These are phyloP conservation scores for Fusarium xylarioides DNA, from an alignment of 2,329 filamentous ascomycete species.

Conservation along the genomic window DNA sequence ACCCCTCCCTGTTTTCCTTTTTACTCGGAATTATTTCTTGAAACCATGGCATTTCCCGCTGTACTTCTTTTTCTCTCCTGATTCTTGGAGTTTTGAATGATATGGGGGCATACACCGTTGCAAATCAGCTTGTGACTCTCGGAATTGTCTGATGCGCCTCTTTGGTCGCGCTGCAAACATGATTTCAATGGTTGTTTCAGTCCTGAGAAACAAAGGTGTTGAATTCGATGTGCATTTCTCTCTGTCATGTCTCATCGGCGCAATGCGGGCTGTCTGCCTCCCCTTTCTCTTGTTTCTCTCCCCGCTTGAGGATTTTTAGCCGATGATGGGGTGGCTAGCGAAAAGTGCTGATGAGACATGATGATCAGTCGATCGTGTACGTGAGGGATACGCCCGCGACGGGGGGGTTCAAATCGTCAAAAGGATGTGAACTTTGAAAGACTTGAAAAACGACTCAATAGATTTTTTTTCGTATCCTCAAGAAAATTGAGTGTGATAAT, in stretches of 20 bases:
- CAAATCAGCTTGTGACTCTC: neutral
- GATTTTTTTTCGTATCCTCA: constrained; percentile 37
- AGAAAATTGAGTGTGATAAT: neutral
- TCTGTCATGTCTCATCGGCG: neutral
- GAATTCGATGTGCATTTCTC: neutral
- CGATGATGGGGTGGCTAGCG: neutral
- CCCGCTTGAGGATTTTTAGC: neutral
- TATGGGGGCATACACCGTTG: neutral
- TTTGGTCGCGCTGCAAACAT: constrained; percentile 1
- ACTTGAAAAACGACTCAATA: constrained; percentile 41
- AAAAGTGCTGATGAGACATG: constrained; percentile 5
- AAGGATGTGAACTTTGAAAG: constrained; percentile 29
- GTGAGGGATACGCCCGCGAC: neutral
- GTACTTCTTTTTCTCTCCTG: constrained; percentile 18
- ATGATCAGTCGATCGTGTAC: constrained; percentile 6
- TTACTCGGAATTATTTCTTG: constrained; percentile 6
- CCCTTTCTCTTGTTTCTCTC: neutral
- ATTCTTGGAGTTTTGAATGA: constrained; percentile 7
- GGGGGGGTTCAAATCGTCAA: constrained; percentile 25
- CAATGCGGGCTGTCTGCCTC: neutral
- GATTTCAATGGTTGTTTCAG: constrained; percentile 1
- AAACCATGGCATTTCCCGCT: constrained; percentile 4
- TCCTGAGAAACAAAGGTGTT: constrained; percentile 3
- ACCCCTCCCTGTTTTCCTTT: constrained; percentile 36
- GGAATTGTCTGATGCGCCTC: neutral